Percentiles rank a stretch among this genome's conserved stretches.
phyloP scores from a whole-genome alignment of 768 basidiomycete genomes.

The Lactifluus echinatus region DNA sequence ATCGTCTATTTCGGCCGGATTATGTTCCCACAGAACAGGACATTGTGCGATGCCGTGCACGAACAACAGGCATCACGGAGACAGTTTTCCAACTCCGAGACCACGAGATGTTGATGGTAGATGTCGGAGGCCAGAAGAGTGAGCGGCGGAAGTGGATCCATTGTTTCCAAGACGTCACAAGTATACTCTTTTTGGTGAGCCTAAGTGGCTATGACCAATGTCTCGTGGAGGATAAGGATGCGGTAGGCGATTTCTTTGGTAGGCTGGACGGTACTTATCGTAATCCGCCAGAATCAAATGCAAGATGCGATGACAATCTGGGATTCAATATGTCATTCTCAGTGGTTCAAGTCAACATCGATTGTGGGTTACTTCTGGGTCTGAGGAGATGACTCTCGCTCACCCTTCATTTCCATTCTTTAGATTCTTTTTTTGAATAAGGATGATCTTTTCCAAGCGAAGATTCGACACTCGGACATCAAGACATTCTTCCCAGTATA shows the following conservation, averaged over 20 bases:
- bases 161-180: conserved; percentile 91
- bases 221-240: conserved; percentile 85
- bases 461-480: conserved; percentile 75
- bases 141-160: conserved; percentile 93
- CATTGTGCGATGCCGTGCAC: conserved; percentile 76
- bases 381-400: not conserved
- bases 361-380: conserved; percentile 43
- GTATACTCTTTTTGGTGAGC: conserved; percentile 85
- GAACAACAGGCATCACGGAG: conserved; percentile 88
- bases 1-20: conserved; percentile 64
- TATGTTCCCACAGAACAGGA: conserved; percentile 80
- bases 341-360: conserved; percentile 93
- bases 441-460: conserved; percentile 84
- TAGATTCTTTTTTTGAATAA: conserved; percentile 93
- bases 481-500: conserved; percentile 79
- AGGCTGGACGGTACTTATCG: not conserved
- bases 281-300: conserved; percentile 78
- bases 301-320: conserved; percentile 98
- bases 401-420: not conserved
- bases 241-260: conserved; percentile 41
- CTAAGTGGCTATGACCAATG: conserved; percentile 93
- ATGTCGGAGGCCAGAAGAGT: conserved; percentile 90
- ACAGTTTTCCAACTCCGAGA: conserved; percentile 73
- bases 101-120: conserved; percentile 87
- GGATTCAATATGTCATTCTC: conserved; percentile 96